phyloP scores from a whole-genome alignment of 495 filamentous ascomycete species.

The Penicillium desertorum region DNA sequence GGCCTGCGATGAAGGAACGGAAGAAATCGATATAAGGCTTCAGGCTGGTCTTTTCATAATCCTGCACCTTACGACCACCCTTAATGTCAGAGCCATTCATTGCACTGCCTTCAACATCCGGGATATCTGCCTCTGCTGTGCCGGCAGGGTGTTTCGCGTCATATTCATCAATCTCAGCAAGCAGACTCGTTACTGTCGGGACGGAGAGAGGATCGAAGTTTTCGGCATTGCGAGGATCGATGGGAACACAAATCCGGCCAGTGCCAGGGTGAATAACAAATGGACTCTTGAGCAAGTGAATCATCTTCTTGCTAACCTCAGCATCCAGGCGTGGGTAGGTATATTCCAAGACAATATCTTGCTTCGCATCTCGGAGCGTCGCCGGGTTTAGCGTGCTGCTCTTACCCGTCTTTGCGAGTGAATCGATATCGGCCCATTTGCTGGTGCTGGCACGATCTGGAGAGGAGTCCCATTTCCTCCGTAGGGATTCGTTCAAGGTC shows the following conservation, averaged over 20 bases:
- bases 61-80: slow-evolving; percentile 57
- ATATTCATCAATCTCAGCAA: slow-evolving; percentile 81
- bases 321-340: slow-evolving; percentile 97
- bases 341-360: slow-evolving; percentile 93
- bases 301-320: slow-evolving; percentile 94
- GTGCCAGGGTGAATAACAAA: slow-evolving; percentile 97
- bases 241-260: slow-evolving; percentile 91
- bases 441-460: slow-evolving; percentile 68
- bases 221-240: slow-evolving; percentile 67
- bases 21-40: slow-evolving; percentile 93
- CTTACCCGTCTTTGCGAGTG: slow-evolving; percentile 69
- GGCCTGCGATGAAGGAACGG: slow-evolving; percentile 68
- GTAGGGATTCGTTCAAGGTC: slow-evolving; percentile 67
- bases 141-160: slow-evolving; percentile 43
- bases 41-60: slow-evolving; percentile 96
- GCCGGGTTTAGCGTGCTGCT: slow-evolving; percentile 62
- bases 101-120: slow-evolving; percentile 42
- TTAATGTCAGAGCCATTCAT: slow-evolving; percentile 37
- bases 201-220: slow-evolving; percentile 84
- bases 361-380: slow-evolving; percentile 80
- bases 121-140: slow-evolving; percentile 31
- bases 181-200: slow-evolving; percentile 77
- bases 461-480: slow-evolving; percentile 85
- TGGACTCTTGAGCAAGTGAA: slow-evolving; percentile 93
- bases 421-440: slow-evolving; percentile 94